Conservation (phyloP, 2,329 filamentous ascomycete species). For the Fragosphaeria purpurea region DNA sequence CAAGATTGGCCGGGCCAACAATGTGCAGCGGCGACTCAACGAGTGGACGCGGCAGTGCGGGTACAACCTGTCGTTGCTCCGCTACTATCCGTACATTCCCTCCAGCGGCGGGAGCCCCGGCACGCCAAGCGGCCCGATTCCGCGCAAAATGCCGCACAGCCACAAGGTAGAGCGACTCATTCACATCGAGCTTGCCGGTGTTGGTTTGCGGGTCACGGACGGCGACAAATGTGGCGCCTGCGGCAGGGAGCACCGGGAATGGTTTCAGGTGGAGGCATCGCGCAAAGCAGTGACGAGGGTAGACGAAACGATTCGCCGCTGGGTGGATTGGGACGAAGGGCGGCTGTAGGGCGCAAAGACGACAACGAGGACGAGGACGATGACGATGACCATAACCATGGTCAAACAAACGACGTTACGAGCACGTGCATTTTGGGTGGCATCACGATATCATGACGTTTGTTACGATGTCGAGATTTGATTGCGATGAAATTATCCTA, state of each 20-base stretch:
- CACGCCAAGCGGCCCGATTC: slow-evolving; percentile 17
- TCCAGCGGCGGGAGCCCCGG: slow-evolving; percentile 18
- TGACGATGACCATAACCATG: no score
- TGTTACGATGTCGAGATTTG: no score
- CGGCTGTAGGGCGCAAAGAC: background rate
- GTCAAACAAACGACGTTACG: no score
- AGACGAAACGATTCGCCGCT: slow-evolving; percentile 59
- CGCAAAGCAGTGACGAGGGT: slow-evolving; percentile 58
- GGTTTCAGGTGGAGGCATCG: slow-evolving; percentile 81
- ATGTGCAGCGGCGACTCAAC: slow-evolving; percentile 83
- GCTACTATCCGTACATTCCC: slow-evolving; percentile 79
- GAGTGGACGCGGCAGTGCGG: slow-evolving; percentile 93
- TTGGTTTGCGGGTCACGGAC: slow-evolving; percentile 44
- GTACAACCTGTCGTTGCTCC: slow-evolving; percentile 75
- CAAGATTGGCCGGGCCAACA: slow-evolving; percentile 60
- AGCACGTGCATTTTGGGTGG: no score
- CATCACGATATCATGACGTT: no score
- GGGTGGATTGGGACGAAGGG: slow-evolving; percentile 73
- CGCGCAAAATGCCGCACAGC: slow-evolving; percentile 70
- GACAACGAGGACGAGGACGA: no score
- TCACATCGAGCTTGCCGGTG: slow-evolving; percentile 71
- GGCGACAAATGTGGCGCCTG: slow-evolving; percentile 60
- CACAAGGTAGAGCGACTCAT: slow-evolving; percentile 84
- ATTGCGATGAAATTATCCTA: no score
- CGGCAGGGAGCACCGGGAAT: slow-evolving; percentile 80